Conservation (phyloP, 495 filamentous ascomycete species). For the Rhypophila decipiens region DNA sequence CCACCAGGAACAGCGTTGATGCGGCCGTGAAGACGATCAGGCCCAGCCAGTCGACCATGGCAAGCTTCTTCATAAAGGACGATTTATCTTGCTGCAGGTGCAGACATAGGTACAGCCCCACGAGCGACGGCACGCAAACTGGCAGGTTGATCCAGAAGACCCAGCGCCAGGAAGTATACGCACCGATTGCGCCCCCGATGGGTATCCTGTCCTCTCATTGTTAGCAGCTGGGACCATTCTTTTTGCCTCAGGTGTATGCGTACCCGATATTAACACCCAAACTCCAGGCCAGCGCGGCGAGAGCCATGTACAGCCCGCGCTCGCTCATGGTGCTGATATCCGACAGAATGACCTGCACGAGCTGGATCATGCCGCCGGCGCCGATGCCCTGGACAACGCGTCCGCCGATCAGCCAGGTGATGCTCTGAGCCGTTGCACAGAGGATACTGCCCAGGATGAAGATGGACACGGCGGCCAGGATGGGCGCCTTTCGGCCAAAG, state of each 20-base stretch:
- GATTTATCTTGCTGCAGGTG: conserved; percentile 15
- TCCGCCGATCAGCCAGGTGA: conserved; percentile 63
- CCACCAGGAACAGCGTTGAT: conserved; percentile 26
- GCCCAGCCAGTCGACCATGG: conserved; percentile 41
- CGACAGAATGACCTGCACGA: conserved; percentile 68
- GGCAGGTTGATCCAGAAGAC: conserved; percentile 40
- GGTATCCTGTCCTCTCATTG: too few relatives aligned
- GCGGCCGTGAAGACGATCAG: conserved; percentile 31
- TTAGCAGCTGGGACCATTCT: too few relatives aligned
- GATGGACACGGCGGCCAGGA: conserved; percentile 60
- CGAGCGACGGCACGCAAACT: conserved; percentile 16
- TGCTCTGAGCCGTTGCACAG: conserved; percentile 55
- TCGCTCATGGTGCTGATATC: conserved; percentile 43
- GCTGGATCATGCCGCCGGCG: conserved; percentile 63
- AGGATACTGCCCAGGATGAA: conserved; percentile 57
- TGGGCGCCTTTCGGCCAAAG: conserved; percentile 65
- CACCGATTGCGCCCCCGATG: conserved; percentile 26
- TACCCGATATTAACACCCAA: too few relatives aligned
- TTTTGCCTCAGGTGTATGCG: too few relatives aligned
- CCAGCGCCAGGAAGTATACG: conserved; percentile 33
- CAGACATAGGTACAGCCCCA: conserved; percentile 27
- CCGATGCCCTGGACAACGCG: conserved; percentile 68
- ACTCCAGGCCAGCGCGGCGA: conserved; percentile 28
- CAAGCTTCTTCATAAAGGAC: conserved; percentile 16
- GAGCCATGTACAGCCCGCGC: conserved; percentile 30